Evolutionary conservation across 164 flowering plant genomes (phyloP).

Genomic region (Houttuynia cordata): DNA sequence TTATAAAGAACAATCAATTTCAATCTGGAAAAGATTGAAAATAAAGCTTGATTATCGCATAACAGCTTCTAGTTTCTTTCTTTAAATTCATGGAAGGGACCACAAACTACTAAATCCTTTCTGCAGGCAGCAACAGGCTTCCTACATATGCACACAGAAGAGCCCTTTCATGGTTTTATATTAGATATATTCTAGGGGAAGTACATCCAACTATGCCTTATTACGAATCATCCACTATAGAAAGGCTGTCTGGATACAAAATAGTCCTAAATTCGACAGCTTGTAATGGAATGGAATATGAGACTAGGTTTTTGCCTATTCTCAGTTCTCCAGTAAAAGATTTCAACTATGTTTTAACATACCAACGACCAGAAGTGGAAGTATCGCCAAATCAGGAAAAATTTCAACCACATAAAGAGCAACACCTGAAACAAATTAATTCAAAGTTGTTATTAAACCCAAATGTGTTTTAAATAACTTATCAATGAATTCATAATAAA

Average conservation of each 20-base stretch:
- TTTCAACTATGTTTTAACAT: slow-evolving; percentile 8
- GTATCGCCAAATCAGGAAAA: slow-evolving; percentile 87
- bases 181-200: background rate
- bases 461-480: too few species aligned
- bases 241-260: too few species aligned
- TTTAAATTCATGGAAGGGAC: background rate
- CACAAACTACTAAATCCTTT: background rate
- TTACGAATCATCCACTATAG: too few species aligned
- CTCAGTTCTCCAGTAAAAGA: background rate
- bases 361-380: slow-evolving; percentile 96
- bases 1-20: too few species aligned
- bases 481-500: too few species aligned
- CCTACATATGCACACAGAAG: background rate
- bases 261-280: too few species aligned
- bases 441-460: too few species aligned
- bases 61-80: background rate
- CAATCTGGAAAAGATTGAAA: background rate
- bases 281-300: too few species aligned
- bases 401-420: slow-evolving; percentile 97
- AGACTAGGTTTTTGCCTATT: background rate
- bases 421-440: slow-evolving; percentile 53
- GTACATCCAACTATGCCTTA: too few species aligned
- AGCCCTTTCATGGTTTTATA: too few species aligned
- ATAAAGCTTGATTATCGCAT: background rate
- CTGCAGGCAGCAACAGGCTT: background rate